Evolutionary conservation across 352 stramenopile species (phyloP).

Genomic region (Globisporangium nodosum): DNA sequence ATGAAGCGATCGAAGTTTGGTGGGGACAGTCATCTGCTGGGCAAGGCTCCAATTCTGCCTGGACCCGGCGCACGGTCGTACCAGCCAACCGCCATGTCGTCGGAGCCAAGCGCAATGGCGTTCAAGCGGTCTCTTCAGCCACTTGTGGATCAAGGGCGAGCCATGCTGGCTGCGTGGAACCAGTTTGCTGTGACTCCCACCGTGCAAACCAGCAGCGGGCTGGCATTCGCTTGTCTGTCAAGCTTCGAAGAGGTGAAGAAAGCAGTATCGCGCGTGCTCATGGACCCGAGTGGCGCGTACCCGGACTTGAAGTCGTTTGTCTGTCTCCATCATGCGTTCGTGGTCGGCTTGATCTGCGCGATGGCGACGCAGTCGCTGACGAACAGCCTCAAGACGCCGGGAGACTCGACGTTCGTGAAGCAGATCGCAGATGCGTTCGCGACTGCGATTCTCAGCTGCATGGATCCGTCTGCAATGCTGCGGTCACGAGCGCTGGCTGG

Average conservation of each 20-base stretch:
- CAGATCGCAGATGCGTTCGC: conserved; percentile 68
- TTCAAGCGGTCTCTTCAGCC: conserved; percentile 57
- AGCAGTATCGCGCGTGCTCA: conserved; percentile 53
- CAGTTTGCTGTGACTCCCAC: conserved; percentile 51
- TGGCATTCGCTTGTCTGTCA: conserved; percentile 61
- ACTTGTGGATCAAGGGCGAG: conserved; percentile 55
- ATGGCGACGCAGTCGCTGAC: conserved; percentile 74
- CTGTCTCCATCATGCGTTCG: conserved; percentile 73
- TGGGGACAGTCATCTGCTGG: neutral
- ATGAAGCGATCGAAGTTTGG: conserved; percentile 14
- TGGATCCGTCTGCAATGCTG: conserved; percentile 56
- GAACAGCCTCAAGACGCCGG: conserved; percentile 47
- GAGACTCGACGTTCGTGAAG: conserved; percentile 62
- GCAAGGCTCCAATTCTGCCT: conserved; percentile 3
- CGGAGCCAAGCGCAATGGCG: conserved; percentile 9
- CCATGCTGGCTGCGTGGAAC: conserved; percentile 76
- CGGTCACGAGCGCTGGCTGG: conserved; percentile 44
- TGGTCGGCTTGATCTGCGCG: conserved; percentile 71
- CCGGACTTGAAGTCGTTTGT: conserved; percentile 66
- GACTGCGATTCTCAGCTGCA: conserved; percentile 67
- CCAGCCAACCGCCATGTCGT: neutral
- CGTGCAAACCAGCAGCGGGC: conserved; percentile 41
- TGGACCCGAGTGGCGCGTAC: conserved; percentile 32
- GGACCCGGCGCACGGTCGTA: neutral
- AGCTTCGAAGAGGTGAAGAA: conserved; percentile 83